Conservation (phyloP, 257 asterid genomes). For the Solanum etuberosum region DNA sequence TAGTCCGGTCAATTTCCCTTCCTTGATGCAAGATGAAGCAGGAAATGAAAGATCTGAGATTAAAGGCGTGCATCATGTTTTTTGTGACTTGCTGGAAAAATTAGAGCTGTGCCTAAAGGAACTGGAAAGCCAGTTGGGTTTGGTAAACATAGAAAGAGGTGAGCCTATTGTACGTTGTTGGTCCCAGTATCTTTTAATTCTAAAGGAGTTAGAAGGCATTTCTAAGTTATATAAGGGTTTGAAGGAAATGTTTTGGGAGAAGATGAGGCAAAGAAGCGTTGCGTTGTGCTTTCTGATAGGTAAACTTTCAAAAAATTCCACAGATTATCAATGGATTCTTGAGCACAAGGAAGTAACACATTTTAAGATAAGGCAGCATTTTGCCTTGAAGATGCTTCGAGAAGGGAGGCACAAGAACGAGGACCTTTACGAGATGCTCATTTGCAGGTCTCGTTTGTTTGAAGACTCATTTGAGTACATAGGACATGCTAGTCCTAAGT, state of each 20-base stretch:
- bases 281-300: not conserved
- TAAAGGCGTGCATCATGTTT: not conserved
- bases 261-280: not conserved
- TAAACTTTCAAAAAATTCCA: not conserved
- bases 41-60: not conserved
- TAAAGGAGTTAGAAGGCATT: not conserved
- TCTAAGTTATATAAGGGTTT: not conserved
- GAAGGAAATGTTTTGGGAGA: not conserved
- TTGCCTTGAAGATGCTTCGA: not conserved
- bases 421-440: not conserved
- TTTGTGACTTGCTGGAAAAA: not conserved
- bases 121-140: not conserved
- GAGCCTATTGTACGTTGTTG: not conserved
- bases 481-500: not conserved
- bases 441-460: not conserved
- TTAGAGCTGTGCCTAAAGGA: not conserved
- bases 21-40: not conserved
- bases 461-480: not conserved
- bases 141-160: not conserved
- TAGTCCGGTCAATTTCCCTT: constrained; percentile 20
- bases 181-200: not conserved
- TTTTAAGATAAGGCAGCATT: not conserved
- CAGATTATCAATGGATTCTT: not conserved
- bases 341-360: not conserved
- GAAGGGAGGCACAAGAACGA: not conserved